Evolutionary conservation across 1,284 basidiomycete species (phyloP).

Genomic region (Volvariella surrecta): DNA sequence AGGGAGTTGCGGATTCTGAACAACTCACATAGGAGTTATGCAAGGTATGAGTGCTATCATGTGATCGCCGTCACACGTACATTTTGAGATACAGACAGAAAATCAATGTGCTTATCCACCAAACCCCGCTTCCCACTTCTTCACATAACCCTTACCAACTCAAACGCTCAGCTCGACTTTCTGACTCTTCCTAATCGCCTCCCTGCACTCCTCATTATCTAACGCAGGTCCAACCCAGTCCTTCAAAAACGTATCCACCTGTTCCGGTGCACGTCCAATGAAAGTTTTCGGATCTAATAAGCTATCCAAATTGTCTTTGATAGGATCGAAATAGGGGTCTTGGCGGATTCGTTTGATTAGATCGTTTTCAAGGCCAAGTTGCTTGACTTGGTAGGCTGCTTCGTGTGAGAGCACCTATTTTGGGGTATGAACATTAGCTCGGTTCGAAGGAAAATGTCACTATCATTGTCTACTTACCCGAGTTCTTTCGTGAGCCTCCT

Average conservation of each 20-base stretch:
- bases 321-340: conserved; percentile 50
- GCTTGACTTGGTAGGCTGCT: conserved; percentile 91
- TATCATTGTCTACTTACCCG: conserved; percentile 49
- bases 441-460: conserved; percentile 1
- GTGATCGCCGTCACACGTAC: background rate
- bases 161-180: conserved; percentile 47
- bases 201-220: conserved; percentile 52
- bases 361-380: conserved; percentile 94
- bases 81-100: background rate
- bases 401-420: conserved; percentile 84
- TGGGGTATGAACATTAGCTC: background rate
- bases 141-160: background rate
- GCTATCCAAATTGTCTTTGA: conserved; percentile 56
- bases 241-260: conserved; percentile 83
- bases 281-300: conserved; percentile 81
- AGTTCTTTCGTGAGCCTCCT: conserved; percentile 96
- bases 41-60: background rate
- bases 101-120: background rate
- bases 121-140: background rate
- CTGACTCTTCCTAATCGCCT: conserved; percentile 39
- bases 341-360: conserved; percentile 82
- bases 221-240: conserved; percentile 91
- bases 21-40: background rate
- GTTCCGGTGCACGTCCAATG: conserved; percentile 86
- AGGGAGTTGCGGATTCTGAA: background rate